Evolutionary conservation across 495 filamentous ascomycete genomes (phyloP).

Genomic region (Cercophora newfieldiana): DNA sequence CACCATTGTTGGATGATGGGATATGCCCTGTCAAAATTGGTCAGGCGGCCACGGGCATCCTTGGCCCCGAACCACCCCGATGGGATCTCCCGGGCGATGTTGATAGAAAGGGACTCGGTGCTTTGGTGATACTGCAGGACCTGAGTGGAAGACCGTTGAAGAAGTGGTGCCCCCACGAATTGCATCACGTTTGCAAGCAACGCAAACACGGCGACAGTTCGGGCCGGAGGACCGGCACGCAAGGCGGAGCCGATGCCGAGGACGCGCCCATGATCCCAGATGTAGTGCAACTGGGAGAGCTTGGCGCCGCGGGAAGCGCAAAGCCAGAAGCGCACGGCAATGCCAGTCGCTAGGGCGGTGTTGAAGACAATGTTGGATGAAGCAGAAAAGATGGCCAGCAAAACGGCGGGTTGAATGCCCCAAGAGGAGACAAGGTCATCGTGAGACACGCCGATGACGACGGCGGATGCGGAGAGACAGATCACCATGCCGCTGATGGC

Average conservation of each 20-base stretch:
- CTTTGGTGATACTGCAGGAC: slow-evolving; percentile 3
- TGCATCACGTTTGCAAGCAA: slow-evolving; percentile 15
- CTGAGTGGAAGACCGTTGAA: slow-evolving; percentile 18
- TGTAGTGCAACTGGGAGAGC: slow-evolving; percentile 24
- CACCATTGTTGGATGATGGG: slow-evolving; percentile 6
- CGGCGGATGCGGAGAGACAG: not conserved
- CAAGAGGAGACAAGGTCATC: slow-evolving; percentile 3
- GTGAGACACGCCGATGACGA: slow-evolving; percentile 16
- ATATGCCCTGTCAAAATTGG: not conserved
- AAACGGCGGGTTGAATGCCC: slow-evolving; percentile 17
- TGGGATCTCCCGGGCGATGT: slow-evolving; percentile 17
- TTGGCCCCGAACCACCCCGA: slow-evolving; percentile 18
- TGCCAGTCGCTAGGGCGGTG: slow-evolving; percentile 18
- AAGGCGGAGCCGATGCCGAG: slow-evolving; percentile 16
- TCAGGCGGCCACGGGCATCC: not conserved
- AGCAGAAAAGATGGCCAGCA: slow-evolving; percentile 21
- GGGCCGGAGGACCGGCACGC: slow-evolving; percentile 16
- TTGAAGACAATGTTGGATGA: slow-evolving; percentile 18
- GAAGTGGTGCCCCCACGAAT: slow-evolving; percentile 14
- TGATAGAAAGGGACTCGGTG: slow-evolving; percentile 3
- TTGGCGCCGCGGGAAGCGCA: slow-evolving; percentile 3
- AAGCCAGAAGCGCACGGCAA: slow-evolving; percentile 23
- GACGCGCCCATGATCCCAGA: slow-evolving; percentile 22
- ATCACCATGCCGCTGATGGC: not conserved
- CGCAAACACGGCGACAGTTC: slow-evolving; percentile 16